These are phyloP conservation scores for Lachancea dasiensis DNA, from an alignment of 805 yeast species.

Conservation along the genomic window DNA sequence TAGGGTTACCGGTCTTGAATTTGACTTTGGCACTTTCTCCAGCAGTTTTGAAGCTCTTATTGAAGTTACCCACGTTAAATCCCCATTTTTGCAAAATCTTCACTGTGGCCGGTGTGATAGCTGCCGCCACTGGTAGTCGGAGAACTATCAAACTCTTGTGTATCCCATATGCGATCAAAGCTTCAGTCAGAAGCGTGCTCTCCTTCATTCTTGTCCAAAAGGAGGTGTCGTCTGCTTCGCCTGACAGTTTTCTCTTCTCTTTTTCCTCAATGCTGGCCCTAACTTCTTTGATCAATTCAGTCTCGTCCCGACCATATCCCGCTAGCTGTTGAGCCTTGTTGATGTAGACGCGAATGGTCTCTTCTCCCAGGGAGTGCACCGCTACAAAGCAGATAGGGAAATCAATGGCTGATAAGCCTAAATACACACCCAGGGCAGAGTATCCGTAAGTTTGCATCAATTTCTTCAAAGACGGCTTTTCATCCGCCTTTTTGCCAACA, in stretches of 20 bases:
- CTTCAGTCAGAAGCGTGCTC: conserved; percentile 65
- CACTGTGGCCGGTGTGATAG: conserved; percentile 80
- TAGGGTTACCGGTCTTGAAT: conserved; percentile 28
- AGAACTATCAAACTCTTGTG: conserved; percentile 83
- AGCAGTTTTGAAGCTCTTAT: conserved; percentile 40
- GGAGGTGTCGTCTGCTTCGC: conserved; percentile 10
- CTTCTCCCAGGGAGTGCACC: conserved; percentile 87
- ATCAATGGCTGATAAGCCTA: conserved; percentile 68
- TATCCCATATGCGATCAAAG: conserved; percentile 84
- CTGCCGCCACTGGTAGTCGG: conserved; percentile 86
- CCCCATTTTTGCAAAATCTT: conserved; percentile 65
- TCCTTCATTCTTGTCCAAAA: conserved; percentile 28
- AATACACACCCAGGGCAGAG: conserved; percentile 81
- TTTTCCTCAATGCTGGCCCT: conserved; percentile 26
- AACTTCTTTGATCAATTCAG: conserved; percentile 36
- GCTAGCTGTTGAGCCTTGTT: conserved; percentile 51
- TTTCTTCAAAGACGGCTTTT: conserved; percentile 42
- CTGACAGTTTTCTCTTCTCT: conserved; percentile 19
- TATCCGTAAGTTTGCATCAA: conserved; percentile 84
- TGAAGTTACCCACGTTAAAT: conserved; percentile 49
- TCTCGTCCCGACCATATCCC: conserved; percentile 53
- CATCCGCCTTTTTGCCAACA: conserved; percentile 6
- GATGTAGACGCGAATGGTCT: conserved; percentile 63
- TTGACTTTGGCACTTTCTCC: conserved; percentile 31
- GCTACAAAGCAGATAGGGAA: conserved; percentile 74